These are phyloP conservation scores for Orychophragmus violaceus DNA, from an alignment of 345 rosid genomes.

Conservation along the genomic window DNA sequence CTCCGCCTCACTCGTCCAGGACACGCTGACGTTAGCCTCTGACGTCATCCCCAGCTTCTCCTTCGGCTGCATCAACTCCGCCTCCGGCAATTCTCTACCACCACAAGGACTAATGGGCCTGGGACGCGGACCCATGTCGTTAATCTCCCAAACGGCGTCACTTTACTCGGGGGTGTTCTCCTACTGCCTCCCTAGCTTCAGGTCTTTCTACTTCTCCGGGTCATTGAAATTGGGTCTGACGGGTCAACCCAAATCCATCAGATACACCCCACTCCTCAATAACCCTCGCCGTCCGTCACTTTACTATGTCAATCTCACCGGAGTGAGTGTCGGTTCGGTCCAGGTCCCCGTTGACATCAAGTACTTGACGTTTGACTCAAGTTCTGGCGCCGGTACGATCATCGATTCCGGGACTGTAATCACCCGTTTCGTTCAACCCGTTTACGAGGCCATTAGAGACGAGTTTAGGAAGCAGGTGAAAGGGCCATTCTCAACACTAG, in stretches of 20 bases:
- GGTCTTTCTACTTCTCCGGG: conserved; percentile 74
- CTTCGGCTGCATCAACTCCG: conserved; percentile 56
- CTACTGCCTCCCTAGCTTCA: conserved; percentile 79
- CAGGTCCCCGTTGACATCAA: conserved; percentile 40
- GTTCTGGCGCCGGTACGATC: conserved; percentile 71
- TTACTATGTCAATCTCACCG: conserved; percentile 77
- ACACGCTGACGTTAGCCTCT: conserved; percentile 44
- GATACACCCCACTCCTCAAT: conserved; percentile 56
- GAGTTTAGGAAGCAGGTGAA: conserved; percentile 71
- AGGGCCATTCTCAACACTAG: conserved; percentile 65
- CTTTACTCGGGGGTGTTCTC: conserved; percentile 75
- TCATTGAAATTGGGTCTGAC: conserved; percentile 63
- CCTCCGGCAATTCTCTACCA: conserved; percentile 60
- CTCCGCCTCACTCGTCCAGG: conserved; percentile 55
- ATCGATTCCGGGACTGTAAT: conserved; percentile 86
- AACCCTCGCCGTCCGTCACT: conserved; percentile 80
- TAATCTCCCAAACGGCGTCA: conserved; percentile 54
- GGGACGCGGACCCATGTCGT: conserved; percentile 77
- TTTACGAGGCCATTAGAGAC: conserved; percentile 53
- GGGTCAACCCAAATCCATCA: conserved; percentile 63
- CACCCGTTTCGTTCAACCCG: conserved; percentile 62
- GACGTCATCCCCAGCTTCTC: conserved; percentile 48
- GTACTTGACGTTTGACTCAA: conserved; percentile 47
- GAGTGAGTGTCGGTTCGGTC: conserved; percentile 63
- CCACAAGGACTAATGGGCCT: conserved; percentile 79